Evolutionary conservation across 2,329 filamentous ascomycete genomes (phyloP).

Genomic region (Davidsoniella australis): DNA sequence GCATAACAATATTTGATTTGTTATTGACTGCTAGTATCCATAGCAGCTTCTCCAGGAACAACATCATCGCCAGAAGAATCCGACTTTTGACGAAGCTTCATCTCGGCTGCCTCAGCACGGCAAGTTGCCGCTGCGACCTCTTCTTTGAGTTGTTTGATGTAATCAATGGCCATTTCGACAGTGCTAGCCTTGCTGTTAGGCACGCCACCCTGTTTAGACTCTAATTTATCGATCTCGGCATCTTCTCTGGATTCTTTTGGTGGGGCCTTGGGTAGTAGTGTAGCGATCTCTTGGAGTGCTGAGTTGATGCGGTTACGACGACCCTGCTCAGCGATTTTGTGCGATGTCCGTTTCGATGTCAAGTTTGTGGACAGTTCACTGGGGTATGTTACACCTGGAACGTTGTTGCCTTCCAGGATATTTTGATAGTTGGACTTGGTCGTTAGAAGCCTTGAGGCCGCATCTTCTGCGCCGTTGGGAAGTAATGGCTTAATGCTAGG

Average conservation of each 20-base stretch:
- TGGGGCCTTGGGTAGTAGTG: constrained; percentile 51
- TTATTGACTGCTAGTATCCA: constrained; percentile 13
- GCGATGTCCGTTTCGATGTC: constrained; percentile 89
- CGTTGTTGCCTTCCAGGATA: constrained; percentile 78
- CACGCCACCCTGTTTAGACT: constrained; percentile 27
- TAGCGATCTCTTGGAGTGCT: constrained; percentile 79
- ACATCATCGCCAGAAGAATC: constrained; percentile 10
- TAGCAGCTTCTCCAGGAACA: constrained; percentile 20
- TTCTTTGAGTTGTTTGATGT: constrained; percentile 70
- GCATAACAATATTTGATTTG: neutral
- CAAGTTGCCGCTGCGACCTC: constrained; percentile 50
- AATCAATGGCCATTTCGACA: constrained; percentile 91
- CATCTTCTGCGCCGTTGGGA: constrained; percentile 43
- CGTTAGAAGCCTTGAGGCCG: constrained; percentile 59
- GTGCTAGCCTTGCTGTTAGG: constrained; percentile 89
- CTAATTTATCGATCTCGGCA: constrained; percentile 30
- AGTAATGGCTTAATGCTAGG: constrained; percentile 86
- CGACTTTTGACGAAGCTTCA: constrained; percentile 27
- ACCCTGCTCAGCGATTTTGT: constrained; percentile 96
- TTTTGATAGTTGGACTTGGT: constrained; percentile 98
- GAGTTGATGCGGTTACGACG: constrained; percentile 89
- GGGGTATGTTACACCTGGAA: constrained; percentile 81
- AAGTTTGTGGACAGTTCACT: constrained; percentile 83
- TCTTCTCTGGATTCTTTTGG: constrained; percentile 27
- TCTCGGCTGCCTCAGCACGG: constrained; percentile 47